Evolutionary conservation across 1,139 yeast genomes (phyloP), one percentile per base, ranked within the genome.

Genomic region (Hemisphaericaspora lyxosophila): DNA sequence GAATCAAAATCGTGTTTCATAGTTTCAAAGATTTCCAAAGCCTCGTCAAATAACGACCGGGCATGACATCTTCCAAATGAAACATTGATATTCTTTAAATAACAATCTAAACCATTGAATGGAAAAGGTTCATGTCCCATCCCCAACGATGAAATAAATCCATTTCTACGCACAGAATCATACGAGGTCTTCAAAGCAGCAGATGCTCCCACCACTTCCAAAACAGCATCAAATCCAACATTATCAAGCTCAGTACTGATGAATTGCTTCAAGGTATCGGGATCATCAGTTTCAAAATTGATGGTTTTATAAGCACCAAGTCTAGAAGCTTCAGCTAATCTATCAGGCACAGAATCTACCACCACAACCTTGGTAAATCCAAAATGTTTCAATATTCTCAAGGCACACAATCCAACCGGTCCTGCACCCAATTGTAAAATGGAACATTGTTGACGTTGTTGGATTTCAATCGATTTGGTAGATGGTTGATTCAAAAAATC

Each of bases 11-110:
- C 67, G 17, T 52, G 55, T 39, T 76, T 72, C 39, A 76, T 54
- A 30, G 49, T 44, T 34, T 71, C 71, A 51, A 80, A 78, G 0
- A 76, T 60, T 30, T 63, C 65, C 31, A 80, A 61, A 0, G 84
- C 70, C 38, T 78, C 83, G 3, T 64, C 68, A 50, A 77, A 79
- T 35, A 78, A 62, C 2, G 82, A 66, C 67, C 81, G 71, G 1
- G 78, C 79, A 38, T 82, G 85, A 53, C 85, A 80, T 49, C 86
- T 59, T 3, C 86, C 86, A 57, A 80, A 80, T 30, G 81, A 79
- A 32, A 80, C 52, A 14, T 78, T 75, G 39, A 79, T 60, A 45
- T 80, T 78, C 51, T 80, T 80, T 50, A 71, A 55, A 49, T 80
- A 80, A 39, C 81, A 75, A 39, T 80, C 82, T 31, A 78, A 59